Conservation (phyloP, 2,329 filamentous ascomycete genomes). For the Colletotrichum sp. region DNA sequence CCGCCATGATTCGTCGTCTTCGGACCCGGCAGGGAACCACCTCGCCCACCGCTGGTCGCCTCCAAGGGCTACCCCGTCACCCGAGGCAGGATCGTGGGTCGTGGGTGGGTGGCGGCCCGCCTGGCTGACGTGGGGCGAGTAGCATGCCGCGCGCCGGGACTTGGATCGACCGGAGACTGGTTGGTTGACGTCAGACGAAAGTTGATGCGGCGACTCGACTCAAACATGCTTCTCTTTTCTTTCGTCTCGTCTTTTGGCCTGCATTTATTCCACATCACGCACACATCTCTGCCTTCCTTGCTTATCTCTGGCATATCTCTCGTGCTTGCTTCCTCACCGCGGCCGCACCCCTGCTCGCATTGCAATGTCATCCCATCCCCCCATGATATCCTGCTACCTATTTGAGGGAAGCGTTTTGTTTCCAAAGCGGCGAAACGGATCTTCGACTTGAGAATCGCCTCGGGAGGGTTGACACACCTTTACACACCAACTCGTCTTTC, state of each 20-base stretch:
- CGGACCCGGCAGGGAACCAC: slow-evolving; percentile 7
- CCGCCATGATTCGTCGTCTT: slow-evolving; percentile 7
- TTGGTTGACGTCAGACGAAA: slow-evolving; percentile 17
- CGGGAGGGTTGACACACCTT: not conserved
- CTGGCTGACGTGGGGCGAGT: not conserved
- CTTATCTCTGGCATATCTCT: not conserved
- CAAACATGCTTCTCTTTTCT: not conserved
- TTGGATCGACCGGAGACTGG: not conserved
- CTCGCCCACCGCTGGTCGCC: not conserved
- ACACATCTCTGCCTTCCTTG: not conserved
- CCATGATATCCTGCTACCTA: not conserved
- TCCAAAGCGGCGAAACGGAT: slow-evolving; percentile 11
- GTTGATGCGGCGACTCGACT: slow-evolving; percentile 7
- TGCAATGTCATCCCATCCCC: slow-evolving; percentile 9
- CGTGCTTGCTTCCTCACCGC: not conserved
- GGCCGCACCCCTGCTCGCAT: not conserved
- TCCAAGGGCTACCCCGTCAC: slow-evolving; percentile 4
- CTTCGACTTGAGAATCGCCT: not conserved
- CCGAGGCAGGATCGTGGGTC: not conserved
- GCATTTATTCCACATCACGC: not conserved
- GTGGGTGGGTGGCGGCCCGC: not conserved
- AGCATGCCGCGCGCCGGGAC: not conserved
- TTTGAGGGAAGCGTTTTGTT: slow-evolving; percentile 9
- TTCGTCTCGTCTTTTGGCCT: not conserved
- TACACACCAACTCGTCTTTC: not conserved